Percentiles rank a stretch among this genome's conserved stretches.
Conservation (phyloP, 768 basidiomycete genomes). For the Cyclocybe cylindracea region DNA sequence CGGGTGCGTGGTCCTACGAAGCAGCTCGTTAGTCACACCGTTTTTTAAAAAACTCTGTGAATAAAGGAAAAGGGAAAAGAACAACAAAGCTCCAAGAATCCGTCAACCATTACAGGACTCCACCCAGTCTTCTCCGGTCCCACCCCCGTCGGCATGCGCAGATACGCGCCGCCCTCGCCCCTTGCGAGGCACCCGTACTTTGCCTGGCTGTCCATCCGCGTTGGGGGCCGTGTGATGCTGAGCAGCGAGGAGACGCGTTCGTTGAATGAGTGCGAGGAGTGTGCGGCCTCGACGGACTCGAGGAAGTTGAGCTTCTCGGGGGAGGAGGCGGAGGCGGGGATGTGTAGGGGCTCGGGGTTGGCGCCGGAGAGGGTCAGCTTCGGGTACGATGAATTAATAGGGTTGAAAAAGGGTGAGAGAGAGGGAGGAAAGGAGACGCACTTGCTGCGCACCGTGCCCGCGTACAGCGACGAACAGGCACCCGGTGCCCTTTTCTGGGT, state of each 20-base stretch:
- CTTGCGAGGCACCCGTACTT: constrained; percentile 89
- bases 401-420: no score
- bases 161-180: constrained; percentile 83
- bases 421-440: constrained; percentile 17
- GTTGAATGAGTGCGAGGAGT: constrained; percentile 88
- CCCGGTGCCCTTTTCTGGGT: constrained; percentile 65
- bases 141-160: constrained; percentile 75
- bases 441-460: constrained; percentile 83
- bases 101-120: no score
- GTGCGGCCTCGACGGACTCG: constrained; percentile 90
- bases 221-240: constrained; percentile 61
- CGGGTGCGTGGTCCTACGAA: constrained; percentile 85
- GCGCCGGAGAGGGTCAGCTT: constrained; percentile 57
- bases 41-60: no score
- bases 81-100: no score
- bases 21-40: neutral
- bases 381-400: constrained; percentile 1
- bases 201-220: constrained; percentile 94
- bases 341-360: constrained; percentile 49
- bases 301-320: constrained; percentile 64
- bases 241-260: constrained; percentile 68
- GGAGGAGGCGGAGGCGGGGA: constrained; percentile 49
- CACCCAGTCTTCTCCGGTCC: constrained; percentile 98
- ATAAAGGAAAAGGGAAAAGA: no score
- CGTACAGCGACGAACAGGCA: constrained; percentile 86